Base-by-base conservation (phyloP, 768 basidiomycete genomes). In the Roridomyces roridus region DNA sequence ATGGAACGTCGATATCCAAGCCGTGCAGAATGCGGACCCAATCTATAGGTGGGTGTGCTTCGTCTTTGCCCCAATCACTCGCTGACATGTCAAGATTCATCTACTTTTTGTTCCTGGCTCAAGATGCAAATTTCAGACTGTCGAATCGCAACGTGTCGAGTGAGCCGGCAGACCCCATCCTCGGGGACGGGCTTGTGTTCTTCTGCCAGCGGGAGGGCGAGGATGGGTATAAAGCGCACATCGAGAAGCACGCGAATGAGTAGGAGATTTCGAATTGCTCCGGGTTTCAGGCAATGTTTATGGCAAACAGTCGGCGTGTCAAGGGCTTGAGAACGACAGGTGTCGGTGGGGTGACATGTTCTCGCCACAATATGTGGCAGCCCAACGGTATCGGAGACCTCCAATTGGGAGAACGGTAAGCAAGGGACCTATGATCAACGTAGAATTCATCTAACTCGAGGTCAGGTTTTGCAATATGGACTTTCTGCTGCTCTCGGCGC, bases 381-480 rank as follows among this genome's bases (percentile, higher is more conserved):
- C 57, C 43, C 0, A 24, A 52, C 17, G 58, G 49, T 0, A 39
- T 68, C 0, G 65, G 39, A 1, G 58, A 68, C 23, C 36, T 68
- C 0, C 63, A 67, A 47, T 61, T 65, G n/a, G 63, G 65, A 1
- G 56, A 67, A 12, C 35, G 47, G 46, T 46, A 10, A 10, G 46
- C 31, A 5, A 11, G 23, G 5, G 6, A 25, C 26, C 24, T 18
- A 6, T 6, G 15, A 40, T 40, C n/a, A n/a, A n/a, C n/a, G n/a
- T n/a, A n/a, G n/a, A n/a, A n/a, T n/a, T n/a, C n/a, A n/a, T n/a
- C n/a, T n/a, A n/a, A n/a, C n/a, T n/a, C n/a, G n/a, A n/a, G n/a
- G n/a, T n/a, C 39, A 66, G 65, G 45, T 61, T 61, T 18, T 21
- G 36, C 8, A 66, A 66, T 21, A 64, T 66, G 53, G 60, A 66